phyloP scores from a whole-genome alignment of 371 early-diverging fungal species.

The Rhizopus sp. region DNA sequence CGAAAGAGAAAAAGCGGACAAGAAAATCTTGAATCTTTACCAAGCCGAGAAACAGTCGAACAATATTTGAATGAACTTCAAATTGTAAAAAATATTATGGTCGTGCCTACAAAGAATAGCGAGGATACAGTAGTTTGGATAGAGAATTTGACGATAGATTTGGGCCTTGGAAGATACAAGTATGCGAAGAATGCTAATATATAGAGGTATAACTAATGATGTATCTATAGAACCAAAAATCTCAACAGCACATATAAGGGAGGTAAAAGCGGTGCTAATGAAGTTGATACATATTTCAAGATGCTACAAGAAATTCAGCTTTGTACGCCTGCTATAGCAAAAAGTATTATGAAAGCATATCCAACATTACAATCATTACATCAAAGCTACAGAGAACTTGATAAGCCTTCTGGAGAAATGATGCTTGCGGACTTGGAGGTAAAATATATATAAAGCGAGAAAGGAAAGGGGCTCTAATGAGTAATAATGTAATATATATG shows the following conservation, averaged over 20 bases:
- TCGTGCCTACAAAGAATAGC: slow-evolving; percentile 45
- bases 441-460: slow-evolving; percentile 2
- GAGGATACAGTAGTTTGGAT: slow-evolving; percentile 58
- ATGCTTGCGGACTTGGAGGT: slow-evolving; percentile 61
- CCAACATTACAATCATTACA: slow-evolving; percentile 59
- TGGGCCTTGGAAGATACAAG: slow-evolving; percentile 63
- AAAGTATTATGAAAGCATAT: slow-evolving; percentile 53
- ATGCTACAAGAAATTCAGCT: slow-evolving; percentile 71
- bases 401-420: slow-evolving; percentile 23
- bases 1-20: slow-evolving; percentile 16
- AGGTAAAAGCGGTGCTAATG: slow-evolving; percentile 53
- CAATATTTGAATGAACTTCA: slow-evolving; percentile 42
- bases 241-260: slow-evolving; percentile 17
- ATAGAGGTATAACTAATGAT: slow-evolving; percentile 2
- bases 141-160: slow-evolving; percentile 58
- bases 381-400: slow-evolving; percentile 42
- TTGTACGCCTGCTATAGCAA: slow-evolving; percentile 60
- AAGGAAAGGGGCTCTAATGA: neutral
- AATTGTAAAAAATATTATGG: slow-evolving; percentile 46
- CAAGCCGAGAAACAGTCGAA: slow-evolving; percentile 36
- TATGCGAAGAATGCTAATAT: slow-evolving; percentile 23
- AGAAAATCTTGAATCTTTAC: slow-evolving; percentile 21
- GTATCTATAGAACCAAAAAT: slow-evolving; percentile 33
- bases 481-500: neutral
- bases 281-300: slow-evolving; percentile 60